A percentile compares a stretch with the other conserved stretches of the same genome.
These are phyloP conservation scores for Pleurotus pulmonarius DNA, from an alignment of 768 basidiomycete genomes.

Conservation along the genomic window DNA sequence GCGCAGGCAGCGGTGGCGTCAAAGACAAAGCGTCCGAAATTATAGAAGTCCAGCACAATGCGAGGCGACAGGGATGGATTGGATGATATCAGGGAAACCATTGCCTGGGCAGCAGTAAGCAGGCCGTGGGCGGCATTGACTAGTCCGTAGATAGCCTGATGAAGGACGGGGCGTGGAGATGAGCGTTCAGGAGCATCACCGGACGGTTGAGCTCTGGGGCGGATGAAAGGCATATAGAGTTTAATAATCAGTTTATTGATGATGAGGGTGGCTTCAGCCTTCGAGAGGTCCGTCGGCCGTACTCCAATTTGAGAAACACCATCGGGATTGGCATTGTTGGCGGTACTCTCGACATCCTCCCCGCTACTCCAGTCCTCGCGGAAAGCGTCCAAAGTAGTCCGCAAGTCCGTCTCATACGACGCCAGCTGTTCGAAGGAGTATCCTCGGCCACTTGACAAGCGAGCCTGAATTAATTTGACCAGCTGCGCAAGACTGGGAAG, in stretches of 20 bases:
- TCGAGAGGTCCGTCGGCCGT: not conserved
- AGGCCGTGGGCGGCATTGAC: slow-evolving; percentile 66
- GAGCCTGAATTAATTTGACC: slow-evolving; percentile 57
- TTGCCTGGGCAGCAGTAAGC: slow-evolving; percentile 37
- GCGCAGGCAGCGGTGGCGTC: slow-evolving; percentile 66
- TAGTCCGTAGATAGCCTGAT: slow-evolving; percentile 51
- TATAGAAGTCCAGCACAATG: slow-evolving; percentile 53
- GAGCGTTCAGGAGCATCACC: not conserved
- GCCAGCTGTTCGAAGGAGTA: slow-evolving; percentile 63
- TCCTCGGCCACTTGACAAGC: slow-evolving; percentile 33
- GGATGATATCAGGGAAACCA: slow-evolving; percentile 8
- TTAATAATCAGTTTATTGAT: slow-evolving; percentile 61
- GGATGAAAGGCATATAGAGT: slow-evolving; percentile 66
- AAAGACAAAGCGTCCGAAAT: slow-evolving; percentile 58
- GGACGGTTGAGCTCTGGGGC: slow-evolving; percentile 11
- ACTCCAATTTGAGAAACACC: not conserved
- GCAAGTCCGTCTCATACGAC: slow-evolving; percentile 53
- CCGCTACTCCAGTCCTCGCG: slow-evolving; percentile 24
- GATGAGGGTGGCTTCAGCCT: slow-evolving; percentile 49
- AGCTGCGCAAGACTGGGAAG: slow-evolving; percentile 53
- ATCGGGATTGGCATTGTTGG: not conserved
- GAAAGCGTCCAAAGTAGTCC: slow-evolving; percentile 48
- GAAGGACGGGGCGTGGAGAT: not conserved
- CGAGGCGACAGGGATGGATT: slow-evolving; percentile 24
- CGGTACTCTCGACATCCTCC: no score